Evolutionary conservation across 768 basidiomycete species (phyloP).

Genomic region (Phanerodontia chrysosporium): DNA sequence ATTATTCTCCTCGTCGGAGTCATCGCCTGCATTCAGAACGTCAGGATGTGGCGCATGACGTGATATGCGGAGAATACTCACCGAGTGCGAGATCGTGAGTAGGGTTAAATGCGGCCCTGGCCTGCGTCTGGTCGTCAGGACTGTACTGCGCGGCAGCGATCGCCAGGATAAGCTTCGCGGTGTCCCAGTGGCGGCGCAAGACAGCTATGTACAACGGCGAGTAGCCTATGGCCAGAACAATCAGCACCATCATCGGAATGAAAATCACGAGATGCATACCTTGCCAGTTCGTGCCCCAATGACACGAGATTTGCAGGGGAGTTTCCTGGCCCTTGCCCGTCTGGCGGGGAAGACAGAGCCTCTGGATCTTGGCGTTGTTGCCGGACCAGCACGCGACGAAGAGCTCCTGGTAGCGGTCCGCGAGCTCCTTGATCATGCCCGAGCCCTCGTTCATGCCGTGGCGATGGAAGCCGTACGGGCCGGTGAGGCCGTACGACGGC

Average conservation of each 20-base stretch:
- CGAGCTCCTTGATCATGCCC: conserved; percentile 29
- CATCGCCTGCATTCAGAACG: not conserved
- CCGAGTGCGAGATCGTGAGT: conserved; percentile 31
- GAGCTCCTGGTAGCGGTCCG: conserved; percentile 45
- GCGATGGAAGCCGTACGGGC: conserved; percentile 4
- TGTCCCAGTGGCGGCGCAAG: conserved; percentile 47
- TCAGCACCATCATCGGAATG: not conserved
- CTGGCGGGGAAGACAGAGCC: conserved; percentile 46
- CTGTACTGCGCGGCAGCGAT: conserved; percentile 54
- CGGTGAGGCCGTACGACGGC: not conserved
- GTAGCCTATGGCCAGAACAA: conserved; percentile 28
- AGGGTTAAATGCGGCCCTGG: conserved; percentile 9
- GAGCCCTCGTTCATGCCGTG: not conserved
- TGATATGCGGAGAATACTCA: not conserved
- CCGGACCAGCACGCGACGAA: conserved; percentile 54
- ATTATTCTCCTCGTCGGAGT: conserved; percentile 10
- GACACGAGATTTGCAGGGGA: conserved; percentile 44
- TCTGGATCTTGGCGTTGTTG: conserved; percentile 45
- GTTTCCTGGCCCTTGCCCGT: conserved; percentile 22
- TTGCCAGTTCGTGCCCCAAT: conserved; percentile 11
- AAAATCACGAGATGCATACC: not conserved
- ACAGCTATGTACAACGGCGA: conserved; percentile 51
- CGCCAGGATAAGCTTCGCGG: conserved; percentile 54
- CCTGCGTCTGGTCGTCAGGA: conserved; percentile 29
- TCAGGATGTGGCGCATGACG: no score